These are phyloP conservation scores for Bacidia gigantensis DNA, from an alignment of 495 filamentous ascomycete genomes.

Conservation along the genomic window DNA sequence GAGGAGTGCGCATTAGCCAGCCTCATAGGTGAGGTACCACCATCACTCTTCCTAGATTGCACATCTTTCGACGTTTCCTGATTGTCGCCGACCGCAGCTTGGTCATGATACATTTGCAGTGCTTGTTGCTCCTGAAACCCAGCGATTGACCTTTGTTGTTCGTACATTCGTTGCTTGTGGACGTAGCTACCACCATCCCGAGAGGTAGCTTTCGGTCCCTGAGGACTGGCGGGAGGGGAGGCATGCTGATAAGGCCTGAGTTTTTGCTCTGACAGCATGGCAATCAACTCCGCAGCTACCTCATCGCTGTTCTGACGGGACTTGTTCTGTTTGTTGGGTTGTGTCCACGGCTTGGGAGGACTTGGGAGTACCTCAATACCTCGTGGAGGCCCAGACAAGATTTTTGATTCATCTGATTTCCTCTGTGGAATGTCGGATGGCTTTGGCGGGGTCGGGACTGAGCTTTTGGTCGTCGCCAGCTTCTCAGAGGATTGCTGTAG, in stretches of 20 bases:
- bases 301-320: slow-evolving; percentile 4
- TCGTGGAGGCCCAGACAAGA: background rate
- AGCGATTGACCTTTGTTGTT: slow-evolving; percentile 19
- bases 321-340: background rate
- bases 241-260: slow-evolving; percentile 1
- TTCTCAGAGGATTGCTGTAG: background rate
- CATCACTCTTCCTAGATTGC: background rate
- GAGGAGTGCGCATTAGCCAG: background rate
- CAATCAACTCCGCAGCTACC: slow-evolving; percentile 2
- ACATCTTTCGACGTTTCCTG: background rate
- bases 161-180: slow-evolving; percentile 21
- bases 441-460: no score
- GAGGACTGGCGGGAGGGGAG: slow-evolving; percentile 3
- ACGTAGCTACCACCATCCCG: slow-evolving; percentile 20
- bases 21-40: background rate
- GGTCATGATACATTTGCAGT: slow-evolving; percentile 9
- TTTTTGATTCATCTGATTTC: background rate
- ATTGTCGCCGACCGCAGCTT: background rate
- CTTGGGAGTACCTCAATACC: background rate
- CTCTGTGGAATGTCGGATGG: background rate
- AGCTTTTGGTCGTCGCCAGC: no score
- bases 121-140: slow-evolving; percentile 19
- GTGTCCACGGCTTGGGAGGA: background rate
- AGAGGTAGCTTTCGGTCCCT: background rate
- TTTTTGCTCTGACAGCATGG: slow-evolving; percentile 3